Conservation (phyloP, 495 filamentous ascomycete species). For the Pseudomonodictys pantanalensis region DNA sequence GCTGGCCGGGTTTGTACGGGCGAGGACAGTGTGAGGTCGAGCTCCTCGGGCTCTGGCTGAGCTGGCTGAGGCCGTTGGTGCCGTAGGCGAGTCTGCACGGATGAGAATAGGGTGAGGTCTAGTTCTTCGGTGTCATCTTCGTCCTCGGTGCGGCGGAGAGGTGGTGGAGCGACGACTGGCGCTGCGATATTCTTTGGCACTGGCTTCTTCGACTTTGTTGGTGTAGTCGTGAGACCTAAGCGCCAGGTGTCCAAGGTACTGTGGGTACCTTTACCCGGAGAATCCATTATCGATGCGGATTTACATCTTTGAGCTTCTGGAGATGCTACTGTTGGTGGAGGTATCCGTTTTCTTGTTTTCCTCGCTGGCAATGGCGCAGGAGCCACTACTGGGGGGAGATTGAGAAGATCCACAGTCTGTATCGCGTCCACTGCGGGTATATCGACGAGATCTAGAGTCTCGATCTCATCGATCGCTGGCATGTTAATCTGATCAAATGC, state of each 20-base stretch:
- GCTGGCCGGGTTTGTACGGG: conserved; percentile 18
- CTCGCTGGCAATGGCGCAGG: conserved; percentile 19
- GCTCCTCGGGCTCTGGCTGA: no score
- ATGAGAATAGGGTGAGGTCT: conserved; percentile 22
- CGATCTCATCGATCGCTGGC: conserved; percentile 3
- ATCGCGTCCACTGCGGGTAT: neutral
- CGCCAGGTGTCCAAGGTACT: conserved; percentile 19
- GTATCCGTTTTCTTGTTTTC: conserved; percentile 11
- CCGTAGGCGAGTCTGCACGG: conserved; percentile 15
- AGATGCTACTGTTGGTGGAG: neutral
- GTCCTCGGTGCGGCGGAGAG: neutral
- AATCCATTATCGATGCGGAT: neutral
- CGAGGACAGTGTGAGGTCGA: conserved; percentile 31
- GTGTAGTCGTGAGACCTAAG: conserved; percentile 2
- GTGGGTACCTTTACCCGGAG: conserved; percentile 6
- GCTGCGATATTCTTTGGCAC: neutral
- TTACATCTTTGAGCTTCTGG: neutral
- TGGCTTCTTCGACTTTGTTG: conserved; percentile 22
- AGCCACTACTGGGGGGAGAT: conserved; percentile 11
- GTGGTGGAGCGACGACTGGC: neutral
- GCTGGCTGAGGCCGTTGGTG: no score
- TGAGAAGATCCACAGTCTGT: conserved; percentile 14
- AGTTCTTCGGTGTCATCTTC: neutral
- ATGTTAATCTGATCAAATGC: conserved; percentile 6
- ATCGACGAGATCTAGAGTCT: conserved; percentile 16